A percentile compares a stretch with the other conserved stretches of the same genome.
phyloP scores from a whole-genome alignment of 306 rosid species.

The Malus orientalis region DNA sequence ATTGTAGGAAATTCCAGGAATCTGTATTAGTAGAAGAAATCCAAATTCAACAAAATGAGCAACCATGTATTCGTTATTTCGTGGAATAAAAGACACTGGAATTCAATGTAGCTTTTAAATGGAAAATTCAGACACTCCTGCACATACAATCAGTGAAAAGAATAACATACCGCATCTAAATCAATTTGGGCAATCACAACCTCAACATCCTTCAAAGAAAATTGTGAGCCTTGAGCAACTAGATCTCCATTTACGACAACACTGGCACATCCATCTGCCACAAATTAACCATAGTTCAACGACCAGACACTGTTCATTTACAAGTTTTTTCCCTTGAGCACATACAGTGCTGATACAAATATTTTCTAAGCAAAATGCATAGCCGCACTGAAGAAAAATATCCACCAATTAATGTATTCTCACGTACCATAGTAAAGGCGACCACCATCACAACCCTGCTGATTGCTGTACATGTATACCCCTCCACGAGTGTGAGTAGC shows the following conservation, averaged over 20 bases:
- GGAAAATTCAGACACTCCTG: not conserved
- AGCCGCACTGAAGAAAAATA: not conserved
- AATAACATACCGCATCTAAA: slow-evolving; percentile 71
- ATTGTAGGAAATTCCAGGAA: not conserved
- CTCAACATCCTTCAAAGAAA: slow-evolving; percentile 88
- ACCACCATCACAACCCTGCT: slow-evolving; percentile 92
- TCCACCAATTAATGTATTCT: not conserved
- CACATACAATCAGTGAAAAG: slow-evolving; percentile 4
- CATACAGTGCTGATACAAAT: not conserved
- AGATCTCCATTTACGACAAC: slow-evolving; percentile 86
- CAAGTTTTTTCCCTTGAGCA: not conserved
- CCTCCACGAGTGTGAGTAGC: slow-evolving; percentile 93
- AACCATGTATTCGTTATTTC: not conserved
- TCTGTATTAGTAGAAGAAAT: not conserved
- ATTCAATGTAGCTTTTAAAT: not conserved
- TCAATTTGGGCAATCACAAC: slow-evolving; percentile 81
- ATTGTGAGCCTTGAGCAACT: slow-evolving; percentile 91
- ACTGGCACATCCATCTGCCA: slow-evolving; percentile 82
- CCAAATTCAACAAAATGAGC: not conserved
- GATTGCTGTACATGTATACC: slow-evolving; percentile 92
- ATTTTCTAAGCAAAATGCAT: not conserved
- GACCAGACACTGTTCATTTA: not conserved
- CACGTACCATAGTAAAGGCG: slow-evolving; percentile 87
- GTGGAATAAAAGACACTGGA: not conserved
- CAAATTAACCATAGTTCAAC: not conserved